Evolutionary conservation across 2,329 filamentous ascomycete species (phyloP), one percentile per base, ranked within the genome.

Genomic region (Paramyrothecium sp.): DNA sequence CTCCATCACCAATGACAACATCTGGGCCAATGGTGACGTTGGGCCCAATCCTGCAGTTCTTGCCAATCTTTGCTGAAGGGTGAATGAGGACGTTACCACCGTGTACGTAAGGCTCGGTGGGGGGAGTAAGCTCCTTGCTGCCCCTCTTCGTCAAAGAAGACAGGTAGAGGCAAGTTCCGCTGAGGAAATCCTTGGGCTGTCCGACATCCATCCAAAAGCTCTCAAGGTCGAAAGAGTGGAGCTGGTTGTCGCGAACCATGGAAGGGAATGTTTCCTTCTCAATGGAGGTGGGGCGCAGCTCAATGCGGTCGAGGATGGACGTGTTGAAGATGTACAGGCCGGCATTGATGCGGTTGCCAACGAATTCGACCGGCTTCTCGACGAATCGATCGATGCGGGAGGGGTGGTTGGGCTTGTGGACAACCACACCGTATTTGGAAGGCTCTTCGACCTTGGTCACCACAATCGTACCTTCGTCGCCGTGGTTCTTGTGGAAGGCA

Each of bases 131-230:
- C 60, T 90, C 83, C 80, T 96, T 93, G 71, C 91, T 91, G 72
- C 88, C 87, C 79, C 90, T 92, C 86, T 97, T 97, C 58, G 92
- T 85, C 59, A 98, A 85, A 3, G 92, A 96, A 51, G 91, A 92
- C 54, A 99, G 90, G 81, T 97, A 98, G 61, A 99, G 84, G 79
- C 94, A 98, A 60, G 95, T 98, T 61, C 94, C 94, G 21, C 90
- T 92, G 56, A 99, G 82, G 85, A 98, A 99, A 73, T 99, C 94
- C 82, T 98, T 99, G 67, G 94, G 94, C 79, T 99, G 94, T 68
- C 94, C 94, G 63, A 99, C 92, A 68, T 98, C 94, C 94, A 98
- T 98, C 94, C 94, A 98, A 86, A 96, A 98, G 67, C 94, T 92
- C 65, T 97, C 92, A 30, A 98, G 86, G 73, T 98, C 94, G 73